Base-by-base conservation (phyloP, 2,329 filamentous ascomycete species). In the Sporothrix phasma region DNA sequence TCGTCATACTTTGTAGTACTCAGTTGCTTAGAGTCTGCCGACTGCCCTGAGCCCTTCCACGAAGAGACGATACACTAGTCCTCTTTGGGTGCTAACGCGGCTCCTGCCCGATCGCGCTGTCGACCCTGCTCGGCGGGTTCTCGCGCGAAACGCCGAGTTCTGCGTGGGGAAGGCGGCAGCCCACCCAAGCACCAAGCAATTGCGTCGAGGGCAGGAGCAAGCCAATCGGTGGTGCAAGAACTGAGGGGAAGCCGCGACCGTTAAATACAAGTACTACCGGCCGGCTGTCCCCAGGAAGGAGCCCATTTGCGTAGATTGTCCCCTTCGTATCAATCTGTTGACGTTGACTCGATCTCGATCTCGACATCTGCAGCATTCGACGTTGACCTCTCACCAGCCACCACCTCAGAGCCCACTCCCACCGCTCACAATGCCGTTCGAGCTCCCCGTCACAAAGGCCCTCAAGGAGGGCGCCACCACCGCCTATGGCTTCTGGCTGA, bases 401-500 rank as follows among this genome's bases (percentile, higher is more conserved):
- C 11, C n/a, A 8, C 39, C 49, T 29, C 34, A 43, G 29, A 43
- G 7, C 17, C 15, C 2, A 6, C 15, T 7, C 19, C 13, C 15
- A 11, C 19, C 10, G 22, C 26, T 47, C 54, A 63, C 47, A 29
- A 67, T 67, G 66, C 22, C 63, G 26, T 63, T 66, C 39, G 49
- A 65, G 1, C 64, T 46, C 24, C 41, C 66, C 7, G 37, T 67
- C 41, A 46, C 56, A 1, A 19, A 58, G 1, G 19, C 45, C 5
- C 58, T 65, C 15, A 39, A 54, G 51, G 34, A 56, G n/a, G 61
- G 24, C 60, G 47, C 56, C 7, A 10, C 45, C 7, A 66, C 66
- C 1, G 65, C 65, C 64, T 68, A 61, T 22, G 67, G 67, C 53
- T 68, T 68, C 58, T 68, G 67, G 67, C 51, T 68, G 51, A 68